These are phyloP conservation scores for Rhynchosporium agropyri DNA, from an alignment of 2,329 filamentous ascomycete genomes.

Conservation along the genomic window DNA sequence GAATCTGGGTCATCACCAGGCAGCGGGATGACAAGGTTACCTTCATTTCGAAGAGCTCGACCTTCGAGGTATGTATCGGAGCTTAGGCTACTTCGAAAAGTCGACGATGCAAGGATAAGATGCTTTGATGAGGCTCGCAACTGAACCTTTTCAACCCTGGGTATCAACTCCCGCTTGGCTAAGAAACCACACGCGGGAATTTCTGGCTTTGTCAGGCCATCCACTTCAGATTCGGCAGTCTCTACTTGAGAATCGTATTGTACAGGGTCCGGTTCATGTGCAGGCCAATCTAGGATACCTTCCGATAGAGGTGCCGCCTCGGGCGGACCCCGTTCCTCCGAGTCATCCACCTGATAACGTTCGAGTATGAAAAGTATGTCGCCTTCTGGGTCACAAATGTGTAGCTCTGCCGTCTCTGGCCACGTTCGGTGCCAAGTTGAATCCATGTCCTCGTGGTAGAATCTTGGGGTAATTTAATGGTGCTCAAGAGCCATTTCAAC, in stretches of 20 bases:
- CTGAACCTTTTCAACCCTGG: slow-evolving; percentile 6
- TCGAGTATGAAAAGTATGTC: slow-evolving; percentile 16
- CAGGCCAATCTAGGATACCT: background rate
- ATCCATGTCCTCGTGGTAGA: slow-evolving; percentile 11
- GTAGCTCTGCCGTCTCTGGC: slow-evolving; percentile 6
- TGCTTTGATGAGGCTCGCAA: slow-evolving; percentile 29
- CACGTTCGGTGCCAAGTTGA: slow-evolving; percentile 12
- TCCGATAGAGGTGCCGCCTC: background rate
- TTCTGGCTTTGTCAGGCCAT: background rate
- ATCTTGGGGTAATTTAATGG: background rate
- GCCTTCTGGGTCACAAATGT: slow-evolving; percentile 18
- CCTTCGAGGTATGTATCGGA: slow-evolving; percentile 23
- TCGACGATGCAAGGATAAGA: slow-evolving; percentile 26
- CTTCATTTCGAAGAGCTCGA: slow-evolving; percentile 14
- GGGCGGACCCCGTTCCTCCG: background rate
- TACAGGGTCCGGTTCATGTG: background rate
- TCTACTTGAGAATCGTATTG: slow-evolving; percentile 1
- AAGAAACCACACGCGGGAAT: background rate
- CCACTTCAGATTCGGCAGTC: background rate
- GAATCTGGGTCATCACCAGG: slow-evolving; percentile 26
- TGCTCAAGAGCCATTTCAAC: background rate
- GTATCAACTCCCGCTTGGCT: background rate
- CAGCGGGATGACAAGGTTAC: slow-evolving; percentile 19
- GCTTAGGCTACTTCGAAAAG: slow-evolving; percentile 24
- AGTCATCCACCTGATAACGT: background rate